These are phyloP conservation scores for Bullera alba DNA, from an alignment of 768 basidiomycete genomes.

Conservation along the genomic window DNA sequence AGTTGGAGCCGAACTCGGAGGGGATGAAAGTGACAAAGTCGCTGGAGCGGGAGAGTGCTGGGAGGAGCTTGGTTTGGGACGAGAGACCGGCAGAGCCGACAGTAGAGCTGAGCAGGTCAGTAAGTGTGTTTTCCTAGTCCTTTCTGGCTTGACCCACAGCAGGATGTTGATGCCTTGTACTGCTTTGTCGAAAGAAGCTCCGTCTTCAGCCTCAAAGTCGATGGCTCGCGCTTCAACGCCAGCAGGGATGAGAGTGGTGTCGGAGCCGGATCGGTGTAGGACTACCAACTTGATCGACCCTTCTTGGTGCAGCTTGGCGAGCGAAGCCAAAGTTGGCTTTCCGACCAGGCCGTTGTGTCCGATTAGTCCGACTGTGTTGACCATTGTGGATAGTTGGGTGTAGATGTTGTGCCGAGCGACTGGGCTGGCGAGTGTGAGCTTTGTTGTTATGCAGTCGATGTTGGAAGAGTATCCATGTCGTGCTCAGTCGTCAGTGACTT, in stretches of 20 bases:
- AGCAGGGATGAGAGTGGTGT: neutral
- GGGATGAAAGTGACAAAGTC: conserved; percentile 10
- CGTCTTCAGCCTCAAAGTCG: neutral
- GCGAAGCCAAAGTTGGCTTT: neutral
- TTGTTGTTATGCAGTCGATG: neutral
- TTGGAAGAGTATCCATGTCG: neutral
- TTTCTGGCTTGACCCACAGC: neutral
- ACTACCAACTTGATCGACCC: neutral
- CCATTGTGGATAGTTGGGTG: neutral
- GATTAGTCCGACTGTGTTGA: neutral
- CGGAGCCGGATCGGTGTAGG: neutral
- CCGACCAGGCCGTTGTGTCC: neutral
- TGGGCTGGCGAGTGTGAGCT: no score
- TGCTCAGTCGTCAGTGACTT: neutral
- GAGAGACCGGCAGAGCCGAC: conserved; percentile 1
- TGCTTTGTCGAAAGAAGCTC: neutral
- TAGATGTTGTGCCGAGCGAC: neutral
- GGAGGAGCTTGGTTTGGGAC: conserved; percentile 5
- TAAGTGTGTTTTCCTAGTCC: no score
- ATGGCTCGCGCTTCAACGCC: neutral
- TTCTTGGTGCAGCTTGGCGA: neutral
- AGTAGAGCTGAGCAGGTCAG: conserved; percentile 6
- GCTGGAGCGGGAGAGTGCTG: conserved; percentile 1
- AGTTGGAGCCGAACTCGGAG: conserved; percentile 12
- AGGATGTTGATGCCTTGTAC: neutral